Conservation (phyloP, 805 yeast genomes). For the Yarrowia phangngaensis region DNA sequence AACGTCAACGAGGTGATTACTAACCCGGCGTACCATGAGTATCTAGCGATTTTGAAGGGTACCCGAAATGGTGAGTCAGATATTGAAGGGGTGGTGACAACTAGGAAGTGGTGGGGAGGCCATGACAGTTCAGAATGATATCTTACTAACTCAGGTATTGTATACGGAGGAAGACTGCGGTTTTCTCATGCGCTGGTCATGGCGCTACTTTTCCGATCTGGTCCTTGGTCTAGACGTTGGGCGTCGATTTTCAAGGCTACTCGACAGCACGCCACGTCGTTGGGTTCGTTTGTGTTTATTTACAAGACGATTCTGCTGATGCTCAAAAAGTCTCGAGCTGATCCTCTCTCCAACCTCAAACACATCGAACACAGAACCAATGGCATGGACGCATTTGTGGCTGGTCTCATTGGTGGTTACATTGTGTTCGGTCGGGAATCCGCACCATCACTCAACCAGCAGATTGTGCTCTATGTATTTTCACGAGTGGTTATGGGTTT, state of each 20-base stretch:
- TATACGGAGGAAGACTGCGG: slow-evolving; percentile 59
- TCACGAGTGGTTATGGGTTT: slow-evolving; percentile 63
- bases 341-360: slow-evolving; percentile 9
- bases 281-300: slow-evolving; percentile 54
- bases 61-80: slow-evolving; percentile 40
- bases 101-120: too few species aligned
- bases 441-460: slow-evolving; percentile 51
- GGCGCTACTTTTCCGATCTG: slow-evolving; percentile 52
- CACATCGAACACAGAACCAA: slow-evolving; percentile 29
- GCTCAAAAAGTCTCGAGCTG: slow-evolving; percentile 34
- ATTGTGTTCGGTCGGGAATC: slow-evolving; percentile 43
- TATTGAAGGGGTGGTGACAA: background rate
- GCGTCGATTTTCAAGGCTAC: slow-evolving; percentile 51
- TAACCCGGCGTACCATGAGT: slow-evolving; percentile 41
- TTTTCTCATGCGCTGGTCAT: slow-evolving; percentile 64
- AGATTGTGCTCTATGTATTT: slow-evolving; percentile 68
- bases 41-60: slow-evolving; percentile 43
- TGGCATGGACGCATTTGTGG: slow-evolving; percentile 35
- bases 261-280: slow-evolving; percentile 51
- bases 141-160: slow-evolving; percentile 42
- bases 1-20: slow-evolving; percentile 33
- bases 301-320: slow-evolving; percentile 45
- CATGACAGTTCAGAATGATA: too few species aligned
- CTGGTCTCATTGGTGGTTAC: slow-evolving; percentile 44
- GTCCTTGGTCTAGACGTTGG: slow-evolving; percentile 47